Base-by-base conservation (phyloP, 179 eudicot species). In the Corrigiola litoralis region DNA sequence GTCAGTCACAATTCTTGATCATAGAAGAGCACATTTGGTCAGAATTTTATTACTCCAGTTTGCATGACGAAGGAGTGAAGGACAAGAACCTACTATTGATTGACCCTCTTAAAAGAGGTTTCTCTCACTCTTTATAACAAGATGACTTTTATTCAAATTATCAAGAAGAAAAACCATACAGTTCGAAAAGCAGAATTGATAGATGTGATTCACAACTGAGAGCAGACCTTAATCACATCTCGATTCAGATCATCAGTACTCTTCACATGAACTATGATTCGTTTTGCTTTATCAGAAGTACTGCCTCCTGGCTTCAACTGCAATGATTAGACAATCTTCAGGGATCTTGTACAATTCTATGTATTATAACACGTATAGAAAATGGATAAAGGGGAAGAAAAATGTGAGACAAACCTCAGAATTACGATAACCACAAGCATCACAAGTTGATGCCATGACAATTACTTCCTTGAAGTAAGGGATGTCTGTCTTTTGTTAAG, bases 401-500 rank as follows among this genome's bases (percentile, higher is more conserved):
- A 20, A 32, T n/a, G n/a, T n/a, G n/a, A 68, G 23, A 69, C 82
- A 64, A 77, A 94, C 99, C 99, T 94, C 99, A 27, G 99, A 94
- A 73, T 77, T 90, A 49, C 91, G 91, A 77, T 90, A 94, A 47
- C 99, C 99, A 73, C 99, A 94, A 69, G 82, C 52, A 71, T 94
- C 99, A 66, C 99, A 94, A 52, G 87, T 52, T 69, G 99, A 90
- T 66, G 99, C 95, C 99, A 94, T 94, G 34, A 94, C 99, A 69
- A 94, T 94, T 36, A 94, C 97, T 86, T 94, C 99, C 79, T 88
- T 86, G 68, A 94, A 94, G 78, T 94, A 94, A 18, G 99, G 99
- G 67, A 94, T 94, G 62, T 85, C 99, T 94, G 56, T 54, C 50
- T 12, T 21, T 45, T 21, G 86, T 94, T 58, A 94, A 88, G 94